Percentiles rank a stretch among this genome's conserved stretches.
Conservation (phyloP, 148 eudicot species). For the Arbutus unedo region DNA sequence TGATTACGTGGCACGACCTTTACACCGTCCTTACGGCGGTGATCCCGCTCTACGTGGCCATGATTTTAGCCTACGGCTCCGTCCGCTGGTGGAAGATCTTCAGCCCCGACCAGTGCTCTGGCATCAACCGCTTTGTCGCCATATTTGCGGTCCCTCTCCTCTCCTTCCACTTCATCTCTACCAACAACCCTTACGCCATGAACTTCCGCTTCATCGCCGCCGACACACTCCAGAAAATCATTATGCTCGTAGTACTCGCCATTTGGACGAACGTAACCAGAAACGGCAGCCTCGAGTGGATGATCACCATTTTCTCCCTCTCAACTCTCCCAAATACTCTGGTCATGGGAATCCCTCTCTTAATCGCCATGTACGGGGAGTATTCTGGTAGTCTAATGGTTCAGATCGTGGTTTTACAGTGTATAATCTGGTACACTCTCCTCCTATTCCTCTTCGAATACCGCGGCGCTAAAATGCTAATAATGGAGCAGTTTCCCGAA, state of each 20-base stretch:
- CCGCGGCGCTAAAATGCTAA: constrained; percentile 67
- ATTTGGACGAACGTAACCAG: constrained; percentile 57
- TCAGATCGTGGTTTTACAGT: constrained; percentile 69
- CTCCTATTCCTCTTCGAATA: constrained; percentile 64
- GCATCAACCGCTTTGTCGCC: constrained; percentile 80
- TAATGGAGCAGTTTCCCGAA: constrained; percentile 83
- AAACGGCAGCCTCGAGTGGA: constrained; percentile 62
- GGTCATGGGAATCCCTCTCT: constrained; percentile 75
- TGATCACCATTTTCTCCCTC: constrained; percentile 66
- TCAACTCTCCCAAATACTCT: constrained; percentile 73
- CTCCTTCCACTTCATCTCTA: constrained; percentile 78
- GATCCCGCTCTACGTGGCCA: constrained; percentile 78
- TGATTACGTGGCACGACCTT: constrained; percentile 73
- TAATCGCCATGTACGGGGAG: constrained; percentile 70
- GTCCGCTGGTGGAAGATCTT: constrained; percentile 91
- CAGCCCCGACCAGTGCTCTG: constrained; percentile 82
- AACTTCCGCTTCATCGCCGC: constrained; percentile 69
- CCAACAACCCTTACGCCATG: constrained; percentile 60
- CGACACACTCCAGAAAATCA: constrained; percentile 65
- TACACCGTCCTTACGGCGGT: constrained; percentile 73
- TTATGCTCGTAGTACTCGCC: constrained; percentile 41
- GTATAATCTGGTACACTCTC: constrained; percentile 78
- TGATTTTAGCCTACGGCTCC: constrained; percentile 81
- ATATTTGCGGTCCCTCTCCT: constrained; percentile 70
- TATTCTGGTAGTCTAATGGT: constrained; percentile 63